Evolutionary conservation across 1,284 basidiomycete genomes (phyloP).

Genomic region (Melampsora larici-populina): DNA sequence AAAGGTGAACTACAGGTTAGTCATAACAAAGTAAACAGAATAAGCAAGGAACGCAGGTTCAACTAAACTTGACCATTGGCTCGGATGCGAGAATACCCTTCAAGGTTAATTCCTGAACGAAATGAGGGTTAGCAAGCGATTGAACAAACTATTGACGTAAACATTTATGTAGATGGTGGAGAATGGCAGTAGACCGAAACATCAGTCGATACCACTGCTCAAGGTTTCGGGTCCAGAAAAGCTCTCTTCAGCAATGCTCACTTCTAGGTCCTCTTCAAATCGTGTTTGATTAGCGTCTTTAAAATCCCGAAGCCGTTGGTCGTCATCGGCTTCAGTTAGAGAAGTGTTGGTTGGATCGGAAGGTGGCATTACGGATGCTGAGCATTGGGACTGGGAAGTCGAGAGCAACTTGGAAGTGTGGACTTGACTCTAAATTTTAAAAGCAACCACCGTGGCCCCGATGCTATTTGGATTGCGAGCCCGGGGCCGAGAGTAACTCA

Average conservation of each 20-base stretch:
- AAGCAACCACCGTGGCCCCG: too few species aligned
- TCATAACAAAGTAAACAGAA: background rate
- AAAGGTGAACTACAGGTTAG: background rate
- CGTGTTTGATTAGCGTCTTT: constrained; percentile 33
- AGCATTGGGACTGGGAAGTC: too few species aligned
- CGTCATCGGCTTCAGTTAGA: background rate
- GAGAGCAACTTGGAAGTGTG: too few species aligned
- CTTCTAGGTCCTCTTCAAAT: constrained; percentile 41
- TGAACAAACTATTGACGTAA: constrained; percentile 20
- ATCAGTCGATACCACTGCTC: background rate
- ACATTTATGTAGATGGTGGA: background rate
- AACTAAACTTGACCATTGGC: constrained; percentile 37
- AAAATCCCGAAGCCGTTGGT: background rate
- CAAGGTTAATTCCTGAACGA: constrained; percentile 39
- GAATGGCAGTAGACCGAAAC: background rate
- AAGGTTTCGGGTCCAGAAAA: background rate
- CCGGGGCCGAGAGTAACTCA: too few species aligned
- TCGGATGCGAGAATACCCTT: constrained; percentile 35
- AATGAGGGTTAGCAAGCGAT: constrained; percentile 40
- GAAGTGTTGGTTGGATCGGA: background rate
- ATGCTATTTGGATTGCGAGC: too few species aligned
- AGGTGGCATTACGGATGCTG: background rate
- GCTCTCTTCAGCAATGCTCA: background rate
- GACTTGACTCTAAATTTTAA: too few species aligned
- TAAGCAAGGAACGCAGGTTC: background rate